Base-by-base conservation (phyloP, 2,329 filamentous ascomycete species). In the Penicillium sp. region DNA sequence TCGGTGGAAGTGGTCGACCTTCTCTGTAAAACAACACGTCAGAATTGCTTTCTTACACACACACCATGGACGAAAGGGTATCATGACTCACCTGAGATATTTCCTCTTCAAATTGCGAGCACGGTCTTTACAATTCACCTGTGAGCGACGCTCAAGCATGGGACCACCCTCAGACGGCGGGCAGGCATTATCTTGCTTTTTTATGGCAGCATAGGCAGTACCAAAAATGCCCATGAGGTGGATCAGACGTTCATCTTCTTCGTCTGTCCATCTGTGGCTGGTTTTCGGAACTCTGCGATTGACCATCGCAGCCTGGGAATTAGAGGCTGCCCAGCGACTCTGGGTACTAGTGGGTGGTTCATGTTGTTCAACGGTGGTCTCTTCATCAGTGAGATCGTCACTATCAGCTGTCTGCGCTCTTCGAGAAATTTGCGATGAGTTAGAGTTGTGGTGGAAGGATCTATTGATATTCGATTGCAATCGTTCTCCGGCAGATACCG, bases 61-160 rank as follows among this genome's bases (percentile, higher is more conserved):
- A 50, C 2, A 38, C 13, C 1, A 16, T 23, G 3, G 13, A 23
- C 11, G 16, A 46, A 50, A 31, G 4, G 15, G 41, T n/a, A 15
- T 25, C 44, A 34, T 23, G 7, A 10, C 60, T 36, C 52, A 57
- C 78, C 75, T 76, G 3, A 80, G 52, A 50, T 66, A 77, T 8
- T 70, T 70, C 40, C 77, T 70, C 65, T 81, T 82, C 56, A 85
- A 69, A 58, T 83, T 84, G 50, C 83, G 75, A 4, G 82, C 83
- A 58, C 78, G 79, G 60, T 83, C 81, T 62, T 82, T 83, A 8
- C 85, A 59, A 44, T 83, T 80, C 3, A 83, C 81, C 58, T 86
- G 81, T 6, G 69, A 74, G 2, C 84, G 75, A 2, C 63, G 59
- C 4, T 53, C 55, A 19, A 82, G 65, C 41, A 70, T 49, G 3